These are phyloP conservation scores for Penicillium ucsense DNA, from an alignment of 495 filamentous ascomycete species.

Conservation along the genomic window DNA sequence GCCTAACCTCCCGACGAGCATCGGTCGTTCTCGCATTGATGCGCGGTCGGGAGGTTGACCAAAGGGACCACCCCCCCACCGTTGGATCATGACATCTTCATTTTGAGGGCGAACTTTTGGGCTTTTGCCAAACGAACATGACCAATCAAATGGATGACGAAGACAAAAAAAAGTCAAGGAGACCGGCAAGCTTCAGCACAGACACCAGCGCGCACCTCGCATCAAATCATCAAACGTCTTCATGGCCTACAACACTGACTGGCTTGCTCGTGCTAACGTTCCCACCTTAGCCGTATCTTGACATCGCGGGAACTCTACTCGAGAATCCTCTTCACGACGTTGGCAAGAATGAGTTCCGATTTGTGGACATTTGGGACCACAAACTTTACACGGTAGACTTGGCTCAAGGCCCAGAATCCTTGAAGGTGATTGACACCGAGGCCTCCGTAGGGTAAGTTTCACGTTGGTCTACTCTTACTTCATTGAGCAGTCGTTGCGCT, in stretches of 20 bases:
- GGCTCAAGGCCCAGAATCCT: conserved; percentile 49
- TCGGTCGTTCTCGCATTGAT: too few relatives aligned
- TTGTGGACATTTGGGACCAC: conserved; percentile 80
- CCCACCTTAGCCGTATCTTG: conserved; percentile 56
- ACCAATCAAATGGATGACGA: too few relatives aligned
- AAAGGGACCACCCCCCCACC: too few relatives aligned
- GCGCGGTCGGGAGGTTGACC: too few relatives aligned
- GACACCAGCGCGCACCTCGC: too few relatives aligned
- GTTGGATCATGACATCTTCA: too few relatives aligned
- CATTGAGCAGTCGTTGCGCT: background rate
- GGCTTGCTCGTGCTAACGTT: background rate
- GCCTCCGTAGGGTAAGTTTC: conserved; percentile 46
- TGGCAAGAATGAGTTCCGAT: conserved; percentile 61
- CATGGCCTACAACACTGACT: conserved; percentile 1
- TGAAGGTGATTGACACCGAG: conserved; percentile 58
- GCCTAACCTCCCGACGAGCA: too few relatives aligned
- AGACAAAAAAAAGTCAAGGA: too few relatives aligned
- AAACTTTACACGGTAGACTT: conserved; percentile 67
- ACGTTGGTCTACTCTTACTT: background rate
- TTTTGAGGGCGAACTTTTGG: too few relatives aligned
- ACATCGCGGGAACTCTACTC: conserved; percentile 62
- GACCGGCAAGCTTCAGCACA: too few relatives aligned
- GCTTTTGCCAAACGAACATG: too few relatives aligned
- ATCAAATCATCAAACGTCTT: background rate
- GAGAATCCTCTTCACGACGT: conserved; percentile 78